Conservation (phyloP, 169 alveolate genomes). For the Cystoisospora suis region DNA sequence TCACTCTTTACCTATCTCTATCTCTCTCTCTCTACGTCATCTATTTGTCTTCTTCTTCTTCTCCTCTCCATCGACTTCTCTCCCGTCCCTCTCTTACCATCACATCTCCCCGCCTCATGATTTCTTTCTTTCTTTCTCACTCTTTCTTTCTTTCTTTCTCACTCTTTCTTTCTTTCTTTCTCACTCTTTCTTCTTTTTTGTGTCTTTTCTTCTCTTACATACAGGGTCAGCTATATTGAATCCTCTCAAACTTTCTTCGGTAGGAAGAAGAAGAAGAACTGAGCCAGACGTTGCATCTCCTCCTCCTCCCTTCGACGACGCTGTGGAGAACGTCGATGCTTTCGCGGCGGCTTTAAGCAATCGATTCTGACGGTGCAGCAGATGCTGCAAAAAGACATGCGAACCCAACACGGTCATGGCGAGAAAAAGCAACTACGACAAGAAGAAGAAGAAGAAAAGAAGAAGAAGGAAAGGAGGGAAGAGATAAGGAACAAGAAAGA, state of each 20-base stretch:
- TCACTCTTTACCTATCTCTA: neutral
- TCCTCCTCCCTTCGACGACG: neutral
- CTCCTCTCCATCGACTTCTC: neutral
- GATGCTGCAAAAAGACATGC: neutral
- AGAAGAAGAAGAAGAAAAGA: neutral
- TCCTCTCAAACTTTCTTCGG: neutral
- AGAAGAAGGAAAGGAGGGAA: neutral
- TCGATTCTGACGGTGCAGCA: conserved; percentile 22
- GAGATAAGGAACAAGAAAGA: neutral
- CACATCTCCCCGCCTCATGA: neutral
- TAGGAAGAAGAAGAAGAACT: neutral
- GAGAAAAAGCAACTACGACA: neutral
- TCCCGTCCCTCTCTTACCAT: neutral
- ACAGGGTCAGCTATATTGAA: neutral
- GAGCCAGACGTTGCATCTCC: neutral
- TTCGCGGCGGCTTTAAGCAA: neutral
- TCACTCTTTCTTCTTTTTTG: neutral
- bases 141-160: neutral
- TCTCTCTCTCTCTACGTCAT: neutral
- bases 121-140: neutral
- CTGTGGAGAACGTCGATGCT: neutral
- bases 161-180: neutral
- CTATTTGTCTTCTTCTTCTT: neutral
- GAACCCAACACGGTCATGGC: neutral
- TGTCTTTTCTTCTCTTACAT: no score